These are phyloP conservation scores for Talaromyces sp. DNA, from an alignment of 2,329 filamentous ascomycete genomes.

Conservation along the genomic window DNA sequence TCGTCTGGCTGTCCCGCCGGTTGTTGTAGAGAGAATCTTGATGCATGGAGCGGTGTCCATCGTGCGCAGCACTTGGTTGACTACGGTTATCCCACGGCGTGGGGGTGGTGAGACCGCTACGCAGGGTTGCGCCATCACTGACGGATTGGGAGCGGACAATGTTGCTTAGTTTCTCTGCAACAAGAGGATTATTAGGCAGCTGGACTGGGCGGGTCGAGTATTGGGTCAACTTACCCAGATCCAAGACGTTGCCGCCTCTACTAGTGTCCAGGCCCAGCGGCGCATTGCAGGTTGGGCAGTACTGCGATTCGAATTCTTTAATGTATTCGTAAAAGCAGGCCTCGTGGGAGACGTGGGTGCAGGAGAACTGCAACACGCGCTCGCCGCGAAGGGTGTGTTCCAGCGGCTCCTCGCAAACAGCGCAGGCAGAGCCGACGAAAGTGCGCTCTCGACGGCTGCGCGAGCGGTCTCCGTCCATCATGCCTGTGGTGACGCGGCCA, in stretches of 20 bases:
- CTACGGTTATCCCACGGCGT: slow-evolving; percentile 53
- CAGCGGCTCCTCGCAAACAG: slow-evolving; percentile 92
- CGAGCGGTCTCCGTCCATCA: slow-evolving; percentile 70
- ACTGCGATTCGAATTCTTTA: slow-evolving; percentile 86
- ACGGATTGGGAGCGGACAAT: slow-evolving; percentile 79
- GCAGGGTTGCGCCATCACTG: slow-evolving; percentile 53
- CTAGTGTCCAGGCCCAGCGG: slow-evolving; percentile 89
- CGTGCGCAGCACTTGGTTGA: slow-evolving; percentile 27
- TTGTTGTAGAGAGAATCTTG: slow-evolving; percentile 5
- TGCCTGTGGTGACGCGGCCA: slow-evolving; percentile 53
- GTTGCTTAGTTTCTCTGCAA: slow-evolving; percentile 84
- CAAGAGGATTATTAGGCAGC: background rate
- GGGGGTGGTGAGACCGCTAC: slow-evolving; percentile 53
- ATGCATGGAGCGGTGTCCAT: slow-evolving; percentile 18
- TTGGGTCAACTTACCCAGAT: slow-evolving; percentile 63
- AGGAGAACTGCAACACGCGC: slow-evolving; percentile 91
- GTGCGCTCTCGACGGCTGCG: slow-evolving; percentile 84
- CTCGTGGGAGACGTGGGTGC: slow-evolving; percentile 94
- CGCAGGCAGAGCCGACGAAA: slow-evolving; percentile 90
- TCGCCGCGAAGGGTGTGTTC: slow-evolving; percentile 94
- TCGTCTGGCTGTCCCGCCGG: slow-evolving; percentile 39
- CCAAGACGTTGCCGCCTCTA: slow-evolving; percentile 84
- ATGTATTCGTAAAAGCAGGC: slow-evolving; percentile 99
- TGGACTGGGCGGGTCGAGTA: background rate
- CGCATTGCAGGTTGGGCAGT: slow-evolving; percentile 89